A percentile compares a stretch with the other conserved stretches of the same genome.
These are phyloP conservation scores for Oehlia diaphana DNA, from an alignment of 192 early-diverging fungal species.

Conservation along the genomic window DNA sequence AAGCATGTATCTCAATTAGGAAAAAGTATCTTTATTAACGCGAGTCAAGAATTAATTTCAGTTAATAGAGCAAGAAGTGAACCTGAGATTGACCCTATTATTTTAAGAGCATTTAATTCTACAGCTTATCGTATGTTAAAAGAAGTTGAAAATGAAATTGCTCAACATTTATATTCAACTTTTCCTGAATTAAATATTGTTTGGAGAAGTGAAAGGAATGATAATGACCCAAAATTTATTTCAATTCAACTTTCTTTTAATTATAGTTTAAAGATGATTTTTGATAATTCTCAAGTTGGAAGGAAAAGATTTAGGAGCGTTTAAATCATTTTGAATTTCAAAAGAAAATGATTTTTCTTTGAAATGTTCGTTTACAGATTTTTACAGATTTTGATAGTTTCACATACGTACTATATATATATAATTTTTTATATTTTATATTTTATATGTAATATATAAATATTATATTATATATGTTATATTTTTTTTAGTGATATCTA, in stretches of 20 bases:
- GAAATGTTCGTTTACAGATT: background rate
- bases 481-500: too few relatives aligned
- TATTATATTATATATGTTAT: too few relatives aligned
- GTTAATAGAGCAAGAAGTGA: background rate
- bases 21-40: background rate
- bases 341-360: background rate
- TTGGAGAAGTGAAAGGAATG: background rate
- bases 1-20: background rate
- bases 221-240: background rate
- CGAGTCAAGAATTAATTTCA: background rate
- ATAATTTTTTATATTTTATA: too few relatives aligned
- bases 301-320: background rate
- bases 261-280: background rate
- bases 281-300: background rate
- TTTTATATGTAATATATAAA: too few relatives aligned
- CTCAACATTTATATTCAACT: conserved; percentile 2
- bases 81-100: background rate
- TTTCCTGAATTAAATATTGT: background rate
- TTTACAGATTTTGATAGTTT: too few relatives aligned
- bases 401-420: too few relatives aligned
- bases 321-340: background rate
- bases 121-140: background rate
- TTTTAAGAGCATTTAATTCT: background rate
- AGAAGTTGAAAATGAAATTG: background rate
- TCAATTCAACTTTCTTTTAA: background rate